phyloP scores from a whole-genome alignment of 495 filamentous ascomycete genomes.

The Hyphodiscus hymeniophilus region DNA sequence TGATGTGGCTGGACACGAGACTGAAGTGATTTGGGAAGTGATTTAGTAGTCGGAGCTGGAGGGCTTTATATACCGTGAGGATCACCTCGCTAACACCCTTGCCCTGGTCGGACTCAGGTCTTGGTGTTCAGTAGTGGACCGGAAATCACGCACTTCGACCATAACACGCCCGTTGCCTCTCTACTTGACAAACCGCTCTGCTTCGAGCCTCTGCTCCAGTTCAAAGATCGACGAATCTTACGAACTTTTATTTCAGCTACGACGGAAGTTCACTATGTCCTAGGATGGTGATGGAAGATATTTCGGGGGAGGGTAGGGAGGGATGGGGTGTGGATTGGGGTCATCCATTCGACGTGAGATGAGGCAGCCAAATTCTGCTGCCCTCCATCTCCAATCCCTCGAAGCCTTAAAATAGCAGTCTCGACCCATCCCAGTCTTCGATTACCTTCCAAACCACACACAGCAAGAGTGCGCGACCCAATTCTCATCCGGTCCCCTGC shows the following conservation, averaged over 20 bases:
- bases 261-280: conserved; percentile 2
- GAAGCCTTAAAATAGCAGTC: conserved; percentile 9
- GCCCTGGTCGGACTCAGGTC: conserved; percentile 15
- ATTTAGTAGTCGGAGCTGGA: no score
- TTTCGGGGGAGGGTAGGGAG: conserved; percentile 3
- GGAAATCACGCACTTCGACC: conserved; percentile 6
- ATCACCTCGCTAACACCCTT: conserved; percentile 13
- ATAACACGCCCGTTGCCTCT: conserved; percentile 4
- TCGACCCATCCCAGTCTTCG: conserved; percentile 4
- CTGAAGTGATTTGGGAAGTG: no score
- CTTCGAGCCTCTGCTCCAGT: conserved; percentile 4
- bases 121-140: conserved; percentile 3
- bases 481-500: conserved; percentile 3
- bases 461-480: conserved; percentile 5
- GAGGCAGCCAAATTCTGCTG: conserved; percentile 11
- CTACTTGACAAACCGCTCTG: conserved; percentile 7
- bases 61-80: no score
- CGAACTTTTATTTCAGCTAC: conserved; percentile 3
- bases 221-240: conserved; percentile 9
- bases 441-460: conserved; percentile 1
- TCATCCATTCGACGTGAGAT: conserved; percentile 5
- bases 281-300: conserved; percentile 2
- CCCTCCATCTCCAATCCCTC: background rate
- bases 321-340: background rate
- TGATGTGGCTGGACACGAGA: background rate